Evolutionary conservation across 2,329 filamentous ascomycete genomes (phyloP).

Genomic region (Pseudogymnoascus sp.): DNA sequence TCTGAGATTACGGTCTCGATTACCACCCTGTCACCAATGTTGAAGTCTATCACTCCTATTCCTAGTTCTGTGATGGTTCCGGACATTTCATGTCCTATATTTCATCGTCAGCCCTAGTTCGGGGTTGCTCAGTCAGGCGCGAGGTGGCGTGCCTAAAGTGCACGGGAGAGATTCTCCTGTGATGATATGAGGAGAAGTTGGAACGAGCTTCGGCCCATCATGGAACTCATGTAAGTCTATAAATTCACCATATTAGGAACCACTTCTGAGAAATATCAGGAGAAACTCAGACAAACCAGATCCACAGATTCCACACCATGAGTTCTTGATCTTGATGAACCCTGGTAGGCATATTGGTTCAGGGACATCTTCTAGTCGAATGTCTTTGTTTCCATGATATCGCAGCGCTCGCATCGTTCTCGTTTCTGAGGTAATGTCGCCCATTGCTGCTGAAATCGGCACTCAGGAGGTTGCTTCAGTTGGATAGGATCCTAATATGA

Average conservation of each 20-base stretch:
- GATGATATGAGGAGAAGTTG: conserved; percentile 46
- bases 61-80: conserved; percentile 65
- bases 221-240: conserved; percentile 39
- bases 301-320: conserved; percentile 29
- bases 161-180: conserved; percentile 44
- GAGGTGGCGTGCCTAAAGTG: conserved; percentile 46
- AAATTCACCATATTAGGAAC: background rate
- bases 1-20: conserved; percentile 48
- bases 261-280: too few relatives aligned
- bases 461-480: too few relatives aligned
- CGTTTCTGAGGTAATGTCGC: too few relatives aligned
- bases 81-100: conserved; percentile 64
- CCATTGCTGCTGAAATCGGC: too few relatives aligned
- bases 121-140: too few relatives aligned
- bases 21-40: conserved; percentile 40
- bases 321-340: conserved; percentile 20
- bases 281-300: too few relatives aligned
- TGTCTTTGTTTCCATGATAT: conserved; percentile 37
- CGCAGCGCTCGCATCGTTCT: conserved; percentile 23
- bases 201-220: conserved; percentile 41
- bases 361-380: conserved; percentile 35
- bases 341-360: conserved; percentile 14
- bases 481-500: too few relatives aligned
- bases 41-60: conserved; percentile 41
- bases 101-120: too few relatives aligned